A percentile compares a stretch with the other conserved stretches of the same genome.
Evolutionary conservation across 73 alveolate genomes (phyloP).

Genomic region (Paraurostyla sp.): DNA sequence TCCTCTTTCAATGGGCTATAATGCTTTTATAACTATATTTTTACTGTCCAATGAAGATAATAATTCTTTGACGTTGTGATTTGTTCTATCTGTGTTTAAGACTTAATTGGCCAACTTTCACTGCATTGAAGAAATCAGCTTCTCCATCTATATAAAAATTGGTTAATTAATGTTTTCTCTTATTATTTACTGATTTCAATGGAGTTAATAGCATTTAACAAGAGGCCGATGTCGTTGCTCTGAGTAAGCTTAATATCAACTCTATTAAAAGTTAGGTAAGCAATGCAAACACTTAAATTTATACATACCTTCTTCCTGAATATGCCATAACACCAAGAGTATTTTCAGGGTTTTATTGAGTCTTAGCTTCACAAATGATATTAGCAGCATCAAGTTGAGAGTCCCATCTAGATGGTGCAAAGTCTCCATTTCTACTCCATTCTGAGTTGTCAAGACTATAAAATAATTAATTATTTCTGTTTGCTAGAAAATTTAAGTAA

Average conservation of each 20-base stretch:
- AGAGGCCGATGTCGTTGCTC: conserved; percentile 89
- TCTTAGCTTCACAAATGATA: conserved; percentile 85
- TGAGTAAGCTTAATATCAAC: conserved; percentile 90
- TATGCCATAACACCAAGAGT: conserved; percentile 95
- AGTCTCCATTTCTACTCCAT: conserved; percentile 96
- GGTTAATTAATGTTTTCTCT: not conserved
- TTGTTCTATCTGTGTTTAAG: conserved; percentile 95
- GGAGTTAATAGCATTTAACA: conserved; percentile 73
- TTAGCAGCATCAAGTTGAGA: conserved; percentile 91
- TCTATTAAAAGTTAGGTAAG: conserved; percentile 8
- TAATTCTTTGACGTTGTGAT: conserved; percentile 87
- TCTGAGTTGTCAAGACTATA: conserved; percentile 94
- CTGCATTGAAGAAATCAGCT: conserved; percentile 84
- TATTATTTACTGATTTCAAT: conserved; percentile 58
- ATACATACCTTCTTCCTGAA: conserved; percentile 90
- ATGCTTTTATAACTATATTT: not conserved
- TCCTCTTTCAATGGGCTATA: conserved; percentile 82
- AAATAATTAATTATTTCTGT: not conserved
- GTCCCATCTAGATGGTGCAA: conserved; percentile 93
- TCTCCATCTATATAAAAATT: conserved; percentile 74
- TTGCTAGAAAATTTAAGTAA: not conserved
- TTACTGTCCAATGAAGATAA: conserved; percentile 89
- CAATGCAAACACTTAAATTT: not conserved
- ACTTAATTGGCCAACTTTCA: conserved; percentile 89
- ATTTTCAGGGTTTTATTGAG: conserved; percentile 91